Percentiles rank a stretch among this genome's conserved stretches.
phyloP scores from a whole-genome alignment of 1,284 basidiomycete genomes.

The Boletus semigastroideus region DNA sequence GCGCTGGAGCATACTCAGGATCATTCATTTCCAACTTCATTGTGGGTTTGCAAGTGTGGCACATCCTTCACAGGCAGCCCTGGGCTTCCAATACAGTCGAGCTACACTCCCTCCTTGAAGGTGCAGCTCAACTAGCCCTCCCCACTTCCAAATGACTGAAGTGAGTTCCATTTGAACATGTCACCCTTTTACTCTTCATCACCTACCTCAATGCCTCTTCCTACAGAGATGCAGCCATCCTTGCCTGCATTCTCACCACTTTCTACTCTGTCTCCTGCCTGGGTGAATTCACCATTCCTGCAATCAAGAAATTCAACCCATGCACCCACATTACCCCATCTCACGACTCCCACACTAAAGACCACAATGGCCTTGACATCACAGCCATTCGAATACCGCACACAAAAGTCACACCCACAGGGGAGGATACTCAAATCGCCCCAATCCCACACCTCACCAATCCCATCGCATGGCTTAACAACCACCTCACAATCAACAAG shows the following conservation, averaged over 20 bases:
- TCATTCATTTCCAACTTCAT: slow-evolving; percentile 30
- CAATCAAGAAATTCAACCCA: neutral
- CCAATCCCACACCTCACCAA: neutral
- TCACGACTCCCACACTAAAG: too few relatives aligned
- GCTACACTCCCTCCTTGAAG: neutral
- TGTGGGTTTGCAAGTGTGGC: slow-evolving; percentile 35
- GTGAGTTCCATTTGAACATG: neutral
- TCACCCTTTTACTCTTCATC: neutral
- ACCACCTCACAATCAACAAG: neutral
- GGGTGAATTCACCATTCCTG: slow-evolving; percentile 4
- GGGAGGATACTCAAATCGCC: neutral
- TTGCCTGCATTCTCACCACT: neutral
- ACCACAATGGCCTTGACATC: neutral
- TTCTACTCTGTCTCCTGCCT: neutral
- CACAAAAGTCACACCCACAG: neutral
- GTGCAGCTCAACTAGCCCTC: neutral
- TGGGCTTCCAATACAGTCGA: slow-evolving; percentile 25
- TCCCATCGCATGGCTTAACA: neutral
- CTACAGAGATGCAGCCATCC: neutral
- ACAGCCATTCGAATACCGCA: neutral
- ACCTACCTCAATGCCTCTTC: neutral
- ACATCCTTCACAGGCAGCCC: slow-evolving; percentile 32
- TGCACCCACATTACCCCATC: neutral
- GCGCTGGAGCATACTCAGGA: slow-evolving; percentile 25
- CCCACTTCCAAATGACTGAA: accelerated